Evolutionary conservation across 2,329 filamentous ascomycete species (phyloP).

Genomic region (Metarhizium album): DNA sequence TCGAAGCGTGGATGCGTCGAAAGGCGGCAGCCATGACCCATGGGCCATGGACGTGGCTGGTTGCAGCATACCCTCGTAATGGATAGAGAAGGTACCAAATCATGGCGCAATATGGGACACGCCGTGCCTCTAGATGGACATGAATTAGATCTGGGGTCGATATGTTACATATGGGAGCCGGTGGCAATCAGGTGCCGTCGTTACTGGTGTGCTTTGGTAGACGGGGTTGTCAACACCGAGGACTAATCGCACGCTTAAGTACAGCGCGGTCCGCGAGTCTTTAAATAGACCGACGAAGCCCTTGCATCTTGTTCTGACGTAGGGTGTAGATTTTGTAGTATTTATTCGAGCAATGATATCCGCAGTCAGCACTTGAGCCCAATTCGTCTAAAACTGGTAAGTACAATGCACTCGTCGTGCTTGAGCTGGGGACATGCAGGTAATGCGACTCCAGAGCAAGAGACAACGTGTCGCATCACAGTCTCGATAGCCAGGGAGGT

Average conservation of each 20-base stretch:
- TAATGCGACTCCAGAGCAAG: too few relatives aligned
- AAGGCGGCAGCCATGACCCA: background rate
- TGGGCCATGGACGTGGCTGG: background rate
- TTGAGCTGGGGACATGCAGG: too few relatives aligned
- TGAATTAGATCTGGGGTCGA: background rate
- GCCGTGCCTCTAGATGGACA: too few relatives aligned
- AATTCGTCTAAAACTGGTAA: too few relatives aligned
- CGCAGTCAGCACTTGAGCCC: too few relatives aligned
- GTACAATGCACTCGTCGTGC: too few relatives aligned
- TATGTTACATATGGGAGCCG: background rate
- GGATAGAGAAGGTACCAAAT: conserved; percentile 9
- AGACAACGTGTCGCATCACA: too few relatives aligned
- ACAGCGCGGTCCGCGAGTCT: background rate
- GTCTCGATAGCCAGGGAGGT: too few relatives aligned
- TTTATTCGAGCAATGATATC: too few relatives aligned
- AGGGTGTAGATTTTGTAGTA: too few relatives aligned
- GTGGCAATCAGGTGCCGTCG: background rate
- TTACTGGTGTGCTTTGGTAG: background rate
- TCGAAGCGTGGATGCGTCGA: background rate
- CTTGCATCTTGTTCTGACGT: too few relatives aligned
- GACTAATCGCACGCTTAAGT: background rate
- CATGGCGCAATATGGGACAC: background rate
- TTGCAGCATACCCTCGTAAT: conserved; percentile 5
- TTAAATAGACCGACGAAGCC: background rate
- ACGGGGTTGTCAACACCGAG: background rate